Base-by-base conservation (phyloP, 139 green algal species). In the Chlamydomonas schloesseri region DNA sequence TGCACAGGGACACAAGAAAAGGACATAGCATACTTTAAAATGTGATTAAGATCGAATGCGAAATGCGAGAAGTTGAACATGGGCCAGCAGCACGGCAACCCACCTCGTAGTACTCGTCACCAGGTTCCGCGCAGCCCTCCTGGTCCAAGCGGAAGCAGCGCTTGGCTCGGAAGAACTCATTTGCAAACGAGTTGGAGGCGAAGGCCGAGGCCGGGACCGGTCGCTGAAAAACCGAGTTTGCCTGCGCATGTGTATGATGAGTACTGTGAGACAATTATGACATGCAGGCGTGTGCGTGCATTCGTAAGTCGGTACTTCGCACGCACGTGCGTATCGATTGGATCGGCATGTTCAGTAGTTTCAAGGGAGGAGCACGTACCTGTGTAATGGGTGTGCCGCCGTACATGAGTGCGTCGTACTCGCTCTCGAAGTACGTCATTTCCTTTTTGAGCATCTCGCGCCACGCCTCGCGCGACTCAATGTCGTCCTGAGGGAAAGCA, bases 391-490 rank as follows among this genome's bases (percentile, higher is more conserved):
- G 57, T 17, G 50, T 34, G 20, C 76, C 76, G 20, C 76, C 76
- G 76, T 83, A 83, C 76, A 83, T 83, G 26, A 83, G 62, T 0
- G 76, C 36, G 37, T 83, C 75, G 14, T 53, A 75, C 70, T 75
- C 31, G 70, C 46, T 28, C 33, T 75, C 71, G 29, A 77, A 50
- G 26, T 58, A 55, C 34, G 1, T 15, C 33, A 50, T 17, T 10
- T 53, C 71, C 6, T 2, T 29, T 13, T 29, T 50, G 6, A 77
- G 71, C 17, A 21, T 31, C 28, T 77, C 26, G 13, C 36, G 33
- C 71, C 71, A 77, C 2, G 23, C 71, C 11, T 58, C 71, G 14
- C 67, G 67, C 14, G 67, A 29, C 10, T 37, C n/a, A 1, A 3
- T 15, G n/a, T 42, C 33, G 23, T 47, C 67, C 67, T 37, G 15